These are phyloP conservation scores for Myxozyma sirexii DNA, from an alignment of 805 yeast genomes.

Conservation along the genomic window DNA sequence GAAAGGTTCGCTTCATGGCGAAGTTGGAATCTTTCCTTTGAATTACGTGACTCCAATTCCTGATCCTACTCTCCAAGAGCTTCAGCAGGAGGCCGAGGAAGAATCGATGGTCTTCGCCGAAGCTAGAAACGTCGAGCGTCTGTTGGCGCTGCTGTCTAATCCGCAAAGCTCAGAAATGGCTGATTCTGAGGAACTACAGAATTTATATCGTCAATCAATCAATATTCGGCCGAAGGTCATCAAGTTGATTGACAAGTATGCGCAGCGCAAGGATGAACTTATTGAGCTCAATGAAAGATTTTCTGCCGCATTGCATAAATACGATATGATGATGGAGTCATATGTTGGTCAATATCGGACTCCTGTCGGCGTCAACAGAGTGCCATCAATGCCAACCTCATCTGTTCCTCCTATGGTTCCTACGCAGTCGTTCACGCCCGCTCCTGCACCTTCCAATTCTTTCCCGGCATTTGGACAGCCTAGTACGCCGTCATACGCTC, in stretches of 20 bases:
- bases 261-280: constrained; percentile 76
- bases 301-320: constrained; percentile 65
- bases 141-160: constrained; percentile 58
- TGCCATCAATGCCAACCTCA: constrained; percentile 1
- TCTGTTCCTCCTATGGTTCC: background rate
- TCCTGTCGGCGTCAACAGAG: background rate
- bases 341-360: constrained; percentile 37
- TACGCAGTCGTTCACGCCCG: background rate
- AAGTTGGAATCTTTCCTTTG: constrained; percentile 85
- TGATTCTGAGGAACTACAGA: constrained; percentile 68
- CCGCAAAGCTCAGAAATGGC: constrained; percentile 46
- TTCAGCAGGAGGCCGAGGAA: constrained; percentile 51
- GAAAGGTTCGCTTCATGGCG: constrained; percentile 82
- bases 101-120: constrained; percentile 60
- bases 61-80: constrained; percentile 64
- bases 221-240: constrained; percentile 76
- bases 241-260: constrained; percentile 73
- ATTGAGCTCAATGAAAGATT: constrained; percentile 70
- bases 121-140: constrained; percentile 65
- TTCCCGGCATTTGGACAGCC: constrained; percentile 4
- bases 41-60: constrained; percentile 84
- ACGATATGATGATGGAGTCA: constrained; percentile 70
- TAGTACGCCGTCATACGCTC: background rate
- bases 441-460: background rate
- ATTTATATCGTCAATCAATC: constrained; percentile 69